Percentiles rank a stretch among this genome's conserved stretches.
phyloP scores from a whole-genome alignment of 345 rosid genomes.

The Passiflora organensis region DNA sequence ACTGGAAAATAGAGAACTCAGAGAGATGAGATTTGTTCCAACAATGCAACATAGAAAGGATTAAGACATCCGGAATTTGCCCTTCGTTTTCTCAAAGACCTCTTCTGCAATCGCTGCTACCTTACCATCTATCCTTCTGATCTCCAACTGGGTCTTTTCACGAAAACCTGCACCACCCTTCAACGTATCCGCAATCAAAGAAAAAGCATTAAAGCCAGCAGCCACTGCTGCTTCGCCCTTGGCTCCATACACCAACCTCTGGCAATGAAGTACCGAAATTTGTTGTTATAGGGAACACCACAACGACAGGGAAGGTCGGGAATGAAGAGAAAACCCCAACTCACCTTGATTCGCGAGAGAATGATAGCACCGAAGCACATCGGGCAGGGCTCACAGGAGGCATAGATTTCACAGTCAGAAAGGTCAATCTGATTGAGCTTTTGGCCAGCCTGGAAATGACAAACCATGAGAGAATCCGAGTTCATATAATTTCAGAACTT shows the following conservation, averaged over 20 bases:
- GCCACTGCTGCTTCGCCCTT: conserved; percentile 75
- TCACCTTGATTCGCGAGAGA: conserved; percentile 54
- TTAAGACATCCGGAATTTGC: no score
- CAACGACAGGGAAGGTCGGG: not conserved
- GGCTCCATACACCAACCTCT: conserved; percentile 74
- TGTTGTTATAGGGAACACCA: not conserved
- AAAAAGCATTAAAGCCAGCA: conserved; percentile 66
- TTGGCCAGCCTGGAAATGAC: conserved; percentile 47
- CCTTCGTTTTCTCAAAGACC: conserved; percentile 52
- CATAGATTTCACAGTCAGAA: conserved; percentile 65
- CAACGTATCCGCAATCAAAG: conserved; percentile 57
- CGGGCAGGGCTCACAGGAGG: conserved; percentile 65
- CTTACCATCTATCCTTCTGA: conserved; percentile 56
- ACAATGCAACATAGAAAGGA: no score
- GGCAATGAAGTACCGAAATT: not conserved
- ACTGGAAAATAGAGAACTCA: no score
- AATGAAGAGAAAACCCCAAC: not conserved
- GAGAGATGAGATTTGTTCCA: no score
- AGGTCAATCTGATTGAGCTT: conserved; percentile 53
- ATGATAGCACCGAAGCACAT: conserved; percentile 75
- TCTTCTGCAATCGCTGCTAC: conserved; percentile 67
- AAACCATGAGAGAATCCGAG: not conserved
- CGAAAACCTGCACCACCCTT: conserved; percentile 50
- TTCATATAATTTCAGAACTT: not conserved
- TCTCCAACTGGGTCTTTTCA: conserved; percentile 60